Base-by-base conservation (phyloP, 1,284 basidiomycete genomes). In the Albatrellus sp. region DNA sequence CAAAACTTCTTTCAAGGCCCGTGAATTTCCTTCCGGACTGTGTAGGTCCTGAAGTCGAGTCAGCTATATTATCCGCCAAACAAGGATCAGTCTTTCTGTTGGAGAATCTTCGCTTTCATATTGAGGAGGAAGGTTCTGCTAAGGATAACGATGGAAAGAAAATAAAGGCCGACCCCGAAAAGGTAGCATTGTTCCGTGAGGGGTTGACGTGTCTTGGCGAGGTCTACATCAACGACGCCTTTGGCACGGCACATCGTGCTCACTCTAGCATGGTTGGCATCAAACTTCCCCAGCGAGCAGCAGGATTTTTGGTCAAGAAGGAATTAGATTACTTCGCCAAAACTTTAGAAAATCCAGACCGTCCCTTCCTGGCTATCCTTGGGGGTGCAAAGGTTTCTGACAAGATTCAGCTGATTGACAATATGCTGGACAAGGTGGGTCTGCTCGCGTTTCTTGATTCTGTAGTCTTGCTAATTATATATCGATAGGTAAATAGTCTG, bases 251-350 rank as follows among this genome's bases (percentile, higher is more conserved):
- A 35, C 94, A 98, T 68, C 90, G 94, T 55, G 93, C 90, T 17
- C 96, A 98, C 67, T 96, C 94, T 1, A 93, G 90, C 56, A 97
- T 98, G 90, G 96, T 98, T 56, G 94, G 94, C 53, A 76, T 98
- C 54, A 78, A 96, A 64, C 77, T 98, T 33, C 80, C 83, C n/a
- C 84, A 94, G 65, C 80, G 91, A 55, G 94, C 94, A 7, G 80
- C 93, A 34, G 94, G 94, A 40, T 93, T 96, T 74, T 75, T 98
- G 54, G 88, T 98, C 75, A 97, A 94, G 73, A 98, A 98, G 69
- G 94, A 98, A 67, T 82, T 98, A 55, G 93, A 98, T 59, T 98
- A 85, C 74, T 98, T 98, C 64, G 91, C 94, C 46, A 98, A 97
- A 71, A 93, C 90, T 45, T 77, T 98, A 42, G 94, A 98, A 66